Base-by-base conservation (phyloP, 495 filamentous ascomycete genomes). In the Xylaria sp. region DNA sequence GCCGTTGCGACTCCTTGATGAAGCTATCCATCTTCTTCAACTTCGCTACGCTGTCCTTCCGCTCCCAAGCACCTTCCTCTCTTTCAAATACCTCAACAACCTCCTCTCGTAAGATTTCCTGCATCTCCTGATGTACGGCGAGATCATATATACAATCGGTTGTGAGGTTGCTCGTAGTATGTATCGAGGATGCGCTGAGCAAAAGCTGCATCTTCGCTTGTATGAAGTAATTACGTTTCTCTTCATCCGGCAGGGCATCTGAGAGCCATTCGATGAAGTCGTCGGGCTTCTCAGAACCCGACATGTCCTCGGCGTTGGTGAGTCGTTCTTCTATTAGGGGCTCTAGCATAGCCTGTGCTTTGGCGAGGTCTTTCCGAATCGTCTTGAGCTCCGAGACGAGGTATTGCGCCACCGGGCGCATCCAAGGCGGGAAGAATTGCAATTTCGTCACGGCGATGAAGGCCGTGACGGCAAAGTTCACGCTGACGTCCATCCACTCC, bases 21-120 rank as follows among this genome's bases (percentile, higher is more conserved):
- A 89, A 88, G 67, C 82, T 85, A 75, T 90, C 88, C 66, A 89
- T 65, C 73, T 86, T 86, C 62, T 78, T 80, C 68, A 89, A 75
- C 63, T 80, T 77, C 3, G 58, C 59, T 69, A 87, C 76, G 61
- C 77, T 82, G 15, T 80, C 79, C 62, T 82, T 83, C 40, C 73
- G 79, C 9, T 61, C 64, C 79, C 79, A 81, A 31, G 72, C 78
- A 6, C 76, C 81, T 14, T 83, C 80, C 37, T 82, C 79, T 24
- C 14, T 62, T 21, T 71, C 70, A 3, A 86, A 69, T 1, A 81
- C 80, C 2, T 76, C 73, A 1, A 74, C 69, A 24, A 84, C 81
- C 72, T 90, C 88, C 52, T 87, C 82, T 14, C 86, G 78, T 37
- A 89, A 69, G 40, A 79, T 76, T 26, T 82, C 77, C 33, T 87